Evolutionary conservation across 176 grass and related monocot species (phyloP).

Genomic region (Triticum timopheevii): DNA sequence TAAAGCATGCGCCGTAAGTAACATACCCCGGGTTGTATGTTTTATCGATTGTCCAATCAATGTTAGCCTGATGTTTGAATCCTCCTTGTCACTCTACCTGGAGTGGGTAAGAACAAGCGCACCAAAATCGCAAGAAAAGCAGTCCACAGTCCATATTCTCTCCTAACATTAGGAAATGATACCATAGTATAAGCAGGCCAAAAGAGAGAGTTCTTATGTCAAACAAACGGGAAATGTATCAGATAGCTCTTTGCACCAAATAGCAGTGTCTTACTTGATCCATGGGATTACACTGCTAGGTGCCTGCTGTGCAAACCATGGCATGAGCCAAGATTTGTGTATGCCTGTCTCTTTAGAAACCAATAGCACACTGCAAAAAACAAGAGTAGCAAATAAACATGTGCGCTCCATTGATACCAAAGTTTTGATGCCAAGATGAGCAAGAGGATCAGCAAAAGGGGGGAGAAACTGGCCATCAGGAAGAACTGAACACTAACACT

Average conservation of each 20-base stretch:
- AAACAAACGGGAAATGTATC: background rate
- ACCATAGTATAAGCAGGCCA: constrained; percentile 7
- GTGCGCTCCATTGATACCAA: background rate
- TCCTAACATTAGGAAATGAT: constrained; percentile 39
- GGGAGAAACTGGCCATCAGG: background rate
- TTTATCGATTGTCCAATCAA: background rate
- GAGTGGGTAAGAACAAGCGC: constrained; percentile 79
- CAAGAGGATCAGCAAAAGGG: background rate
- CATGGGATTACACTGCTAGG: constrained; percentile 68
- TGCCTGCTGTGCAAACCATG: constrained; percentile 75
- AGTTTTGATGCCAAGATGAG: background rate
- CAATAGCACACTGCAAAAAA: constrained; percentile 66
- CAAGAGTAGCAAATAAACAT: background rate
- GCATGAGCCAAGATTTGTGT: constrained; percentile 82
- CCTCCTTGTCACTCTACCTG: constrained; percentile 45
- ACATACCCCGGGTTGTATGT: background rate
- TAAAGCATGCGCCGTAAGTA: constrained; percentile 1
- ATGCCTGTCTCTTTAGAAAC: constrained; percentile 72
- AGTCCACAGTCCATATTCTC: constrained; percentile 85
- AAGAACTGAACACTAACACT: background rate
- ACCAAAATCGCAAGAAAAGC: constrained; percentile 79
- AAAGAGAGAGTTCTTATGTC: background rate
- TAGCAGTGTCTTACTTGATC: constrained; percentile 72
- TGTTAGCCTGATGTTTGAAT: background rate
- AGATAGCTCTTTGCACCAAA: background rate